Evolutionary conservation across 768 basidiomycete species (phyloP).

Genomic region (Auricularia cornea): DNA sequence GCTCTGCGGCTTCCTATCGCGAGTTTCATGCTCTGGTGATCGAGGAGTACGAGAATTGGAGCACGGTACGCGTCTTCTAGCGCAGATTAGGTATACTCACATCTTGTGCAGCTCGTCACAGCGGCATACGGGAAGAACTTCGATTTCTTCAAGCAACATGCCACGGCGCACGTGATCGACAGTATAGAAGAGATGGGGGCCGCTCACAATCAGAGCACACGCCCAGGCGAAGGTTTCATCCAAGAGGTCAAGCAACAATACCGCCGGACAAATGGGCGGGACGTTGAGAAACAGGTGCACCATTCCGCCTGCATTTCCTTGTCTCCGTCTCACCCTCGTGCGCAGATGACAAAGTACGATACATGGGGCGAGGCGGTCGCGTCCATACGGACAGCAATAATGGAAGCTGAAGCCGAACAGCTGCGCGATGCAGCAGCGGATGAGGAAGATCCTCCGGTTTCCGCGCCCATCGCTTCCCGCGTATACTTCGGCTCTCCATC

Average conservation of each 20-base stretch:
- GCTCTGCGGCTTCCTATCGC: slow-evolving; percentile 19
- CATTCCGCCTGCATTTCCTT: not conserved
- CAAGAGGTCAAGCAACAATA: slow-evolving; percentile 23
- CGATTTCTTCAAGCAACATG: slow-evolving; percentile 26
- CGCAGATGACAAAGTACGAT: not conserved
- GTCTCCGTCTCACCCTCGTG: not conserved
- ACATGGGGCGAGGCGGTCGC: slow-evolving; percentile 11
- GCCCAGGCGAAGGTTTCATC: slow-evolving; percentile 24
- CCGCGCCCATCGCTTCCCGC: not conserved
- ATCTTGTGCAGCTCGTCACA: slow-evolving; percentile 13
- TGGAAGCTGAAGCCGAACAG: not conserved
- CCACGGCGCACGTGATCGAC: slow-evolving; percentile 14
- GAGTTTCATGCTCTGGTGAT: not conserved
- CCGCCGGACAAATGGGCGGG: slow-evolving; percentile 21
- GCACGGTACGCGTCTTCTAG: not conserved
- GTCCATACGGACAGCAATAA: slow-evolving; percentile 17
- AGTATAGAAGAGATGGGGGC: slow-evolving; percentile 22
- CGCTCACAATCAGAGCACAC: slow-evolving; percentile 21
- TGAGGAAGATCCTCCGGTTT: not conserved
- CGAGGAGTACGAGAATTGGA: not conserved
- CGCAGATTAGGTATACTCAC: too few species aligned
- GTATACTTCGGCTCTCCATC: not conserved
- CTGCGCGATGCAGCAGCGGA: not conserved
- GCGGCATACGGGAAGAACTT: slow-evolving; percentile 17
- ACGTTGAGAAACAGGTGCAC: slow-evolving; percentile 23